These are phyloP conservation scores for Rhizophora mangle DNA, from an alignment of 345 rosid species.

Conservation along the genomic window DNA sequence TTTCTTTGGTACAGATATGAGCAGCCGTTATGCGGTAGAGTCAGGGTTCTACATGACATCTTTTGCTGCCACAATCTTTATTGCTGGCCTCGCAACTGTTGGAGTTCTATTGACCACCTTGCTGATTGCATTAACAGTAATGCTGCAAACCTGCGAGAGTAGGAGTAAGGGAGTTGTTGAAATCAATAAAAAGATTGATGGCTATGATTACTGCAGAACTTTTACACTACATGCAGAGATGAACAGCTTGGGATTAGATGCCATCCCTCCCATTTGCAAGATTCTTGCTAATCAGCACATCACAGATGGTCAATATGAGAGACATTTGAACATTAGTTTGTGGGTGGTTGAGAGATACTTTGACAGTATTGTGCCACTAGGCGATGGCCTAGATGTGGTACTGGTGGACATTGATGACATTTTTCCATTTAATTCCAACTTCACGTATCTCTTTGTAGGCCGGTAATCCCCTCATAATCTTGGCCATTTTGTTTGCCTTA, in stretches of 20 bases:
- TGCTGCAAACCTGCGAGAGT: constrained; percentile 69
- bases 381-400: constrained; percentile 44
- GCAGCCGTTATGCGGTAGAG: constrained; percentile 53
- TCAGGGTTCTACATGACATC: constrained; percentile 81
- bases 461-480: constrained; percentile 30
- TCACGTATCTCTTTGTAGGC: constrained; percentile 9
- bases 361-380: constrained; percentile 31
- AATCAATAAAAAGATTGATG: constrained; percentile 28
- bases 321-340: constrained; percentile 49
- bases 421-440: constrained; percentile 26
- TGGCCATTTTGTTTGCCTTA: neutral
- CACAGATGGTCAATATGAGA: constrained; percentile 45
- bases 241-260: constrained; percentile 41
- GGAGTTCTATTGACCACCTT: constrained; percentile 61
- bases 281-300: constrained; percentile 42
- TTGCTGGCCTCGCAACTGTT: constrained; percentile 52
- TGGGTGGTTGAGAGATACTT: constrained; percentile 47
- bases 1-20: constrained; percentile 42
- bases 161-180: constrained; percentile 47
- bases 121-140: constrained; percentile 56
- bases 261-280: constrained; percentile 54
- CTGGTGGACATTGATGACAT: constrained; percentile 63
- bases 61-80: constrained; percentile 63
- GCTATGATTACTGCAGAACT: constrained; percentile 48
- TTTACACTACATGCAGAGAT: constrained; percentile 55